These are phyloP conservation scores for Yamadazyma philogaea DNA, from an alignment of 805 yeast species.

Conservation along the genomic window DNA sequence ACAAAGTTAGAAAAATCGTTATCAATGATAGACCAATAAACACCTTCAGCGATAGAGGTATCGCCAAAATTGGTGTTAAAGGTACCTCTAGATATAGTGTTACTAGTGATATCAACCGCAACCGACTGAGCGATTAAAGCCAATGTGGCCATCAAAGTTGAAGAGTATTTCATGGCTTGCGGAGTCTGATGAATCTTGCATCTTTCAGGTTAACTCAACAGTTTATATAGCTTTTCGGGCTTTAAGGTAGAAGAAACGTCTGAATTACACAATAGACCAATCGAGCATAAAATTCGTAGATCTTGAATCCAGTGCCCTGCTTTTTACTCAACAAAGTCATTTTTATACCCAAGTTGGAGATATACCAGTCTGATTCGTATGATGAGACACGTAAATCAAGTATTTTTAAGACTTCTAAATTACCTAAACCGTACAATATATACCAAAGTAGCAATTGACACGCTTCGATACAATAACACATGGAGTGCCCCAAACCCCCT, in stretches of 20 bases:
- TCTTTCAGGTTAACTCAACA: neutral
- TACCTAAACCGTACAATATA: neutral
- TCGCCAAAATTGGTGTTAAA: constrained; percentile 18
- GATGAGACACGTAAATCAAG: neutral
- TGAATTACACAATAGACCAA: too few species aligned
- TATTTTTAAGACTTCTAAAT: too few species aligned
- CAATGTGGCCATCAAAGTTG: constrained; percentile 14
- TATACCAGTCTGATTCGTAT: neutral
- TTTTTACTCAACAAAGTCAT: neutral
- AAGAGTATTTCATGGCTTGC: constrained; percentile 10
- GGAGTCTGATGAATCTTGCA: neutral
- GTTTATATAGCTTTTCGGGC: neutral
- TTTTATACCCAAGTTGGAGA: neutral
- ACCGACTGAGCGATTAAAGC: constrained; percentile 16
- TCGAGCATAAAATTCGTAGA: too few species aligned
- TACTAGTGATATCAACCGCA: constrained; percentile 14
- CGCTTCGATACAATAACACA: neutral
- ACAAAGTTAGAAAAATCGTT: constrained; percentile 20
- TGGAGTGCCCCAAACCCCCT: neutral
- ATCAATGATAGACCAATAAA: constrained; percentile 26
- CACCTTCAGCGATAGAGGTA: constrained; percentile 22
- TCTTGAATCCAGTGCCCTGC: neutral
- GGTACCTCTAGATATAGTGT: constrained; percentile 16
- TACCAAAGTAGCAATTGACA: neutral
- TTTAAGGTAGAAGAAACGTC: neutral